Percentiles rank a stretch among this genome's conserved stretches.
These are phyloP conservation scores for Hanseniaspora gamundiae DNA, from an alignment of 1,139 yeast genomes.

Conservation along the genomic window DNA sequence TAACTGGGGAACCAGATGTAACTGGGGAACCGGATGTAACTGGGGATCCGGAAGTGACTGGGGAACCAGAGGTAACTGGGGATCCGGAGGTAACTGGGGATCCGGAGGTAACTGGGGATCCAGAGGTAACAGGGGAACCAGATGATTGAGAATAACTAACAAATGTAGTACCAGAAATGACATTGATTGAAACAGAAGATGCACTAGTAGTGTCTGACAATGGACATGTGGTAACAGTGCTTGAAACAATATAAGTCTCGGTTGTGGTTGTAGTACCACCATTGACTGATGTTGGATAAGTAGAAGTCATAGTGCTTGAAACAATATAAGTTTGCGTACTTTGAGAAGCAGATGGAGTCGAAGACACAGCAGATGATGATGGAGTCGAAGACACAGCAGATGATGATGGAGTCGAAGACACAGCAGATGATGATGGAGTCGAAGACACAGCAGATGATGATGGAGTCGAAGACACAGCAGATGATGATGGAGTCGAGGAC, in stretches of 20 bases:
- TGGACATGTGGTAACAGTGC: background rate
- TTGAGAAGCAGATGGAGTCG: no score
- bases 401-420: no score
- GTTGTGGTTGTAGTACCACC: background rate
- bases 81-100: conserved; percentile 3
- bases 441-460: no score
- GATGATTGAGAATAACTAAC: no score
- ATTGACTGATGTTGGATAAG: background rate
- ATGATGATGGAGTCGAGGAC: no score
- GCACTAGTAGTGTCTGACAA: background rate
- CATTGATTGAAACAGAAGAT: background rate
- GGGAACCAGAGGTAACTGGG: background rate
- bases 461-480: no score
- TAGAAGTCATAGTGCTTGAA: background rate
- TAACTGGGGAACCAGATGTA: background rate
- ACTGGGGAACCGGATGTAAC: background rate
- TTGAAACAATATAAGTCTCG: background rate
- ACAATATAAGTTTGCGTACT: no score
- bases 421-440: no score
- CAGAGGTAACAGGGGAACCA: conserved; percentile 2
- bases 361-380: no score
- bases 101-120: conserved; percentile 6
- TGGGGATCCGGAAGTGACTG: background rate
- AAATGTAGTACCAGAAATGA: background rate
- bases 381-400: no score